Base-by-base conservation (phyloP, 2,329 filamentous ascomycete species). In the Nemania bipapillata region DNA sequence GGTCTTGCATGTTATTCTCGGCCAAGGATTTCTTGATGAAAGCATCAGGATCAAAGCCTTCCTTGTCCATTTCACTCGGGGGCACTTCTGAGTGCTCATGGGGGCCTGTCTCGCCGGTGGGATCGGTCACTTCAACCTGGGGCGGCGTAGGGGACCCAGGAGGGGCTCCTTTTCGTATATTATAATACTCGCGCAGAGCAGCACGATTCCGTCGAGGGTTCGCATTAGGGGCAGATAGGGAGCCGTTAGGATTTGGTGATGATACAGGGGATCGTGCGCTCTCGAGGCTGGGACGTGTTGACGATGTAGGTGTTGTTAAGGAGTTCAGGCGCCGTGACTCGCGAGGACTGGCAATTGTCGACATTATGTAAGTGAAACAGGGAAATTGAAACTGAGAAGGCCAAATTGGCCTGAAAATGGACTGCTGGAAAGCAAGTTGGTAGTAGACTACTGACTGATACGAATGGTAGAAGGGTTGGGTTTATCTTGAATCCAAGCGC, bases 121-220 rank as follows among this genome's bases (percentile, higher is more conserved):
- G 80, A 71, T 80, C 85, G 70, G 80, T 87, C 75, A 80, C 82
- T 76, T 82, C 81, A 54, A 81, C 80, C 17, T 78, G 86, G 72
- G 79, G 77, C 22, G 73, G 74, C 42, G 76, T 80, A 47, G 79
- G 75, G 11, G 63, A 65, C 4, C 67, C 70, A 6, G 81, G 77
- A 2, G 84, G 75, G 22, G 79, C 61, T 9, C 77, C 74, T 71
- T 83, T 83, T 72, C 90, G 91, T 57, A 98, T 86, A 78, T 96
- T 96, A 82, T 98, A 98, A 84, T 97, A 98, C 78, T 97, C 94
- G 75, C 96, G 91, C 22, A 98, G 86, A 6, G 95, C 95, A 64
- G 91, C 89, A 72, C 95, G 92, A 81, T 97, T 97, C 70, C 91
- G 83, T 64, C 86, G 84, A 71, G 78, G 81, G 75, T 76, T 80